Evolutionary conservation across 495 filamentous ascomycete species (phyloP).

Genomic region (Thermothielavioides terrestris): DNA sequence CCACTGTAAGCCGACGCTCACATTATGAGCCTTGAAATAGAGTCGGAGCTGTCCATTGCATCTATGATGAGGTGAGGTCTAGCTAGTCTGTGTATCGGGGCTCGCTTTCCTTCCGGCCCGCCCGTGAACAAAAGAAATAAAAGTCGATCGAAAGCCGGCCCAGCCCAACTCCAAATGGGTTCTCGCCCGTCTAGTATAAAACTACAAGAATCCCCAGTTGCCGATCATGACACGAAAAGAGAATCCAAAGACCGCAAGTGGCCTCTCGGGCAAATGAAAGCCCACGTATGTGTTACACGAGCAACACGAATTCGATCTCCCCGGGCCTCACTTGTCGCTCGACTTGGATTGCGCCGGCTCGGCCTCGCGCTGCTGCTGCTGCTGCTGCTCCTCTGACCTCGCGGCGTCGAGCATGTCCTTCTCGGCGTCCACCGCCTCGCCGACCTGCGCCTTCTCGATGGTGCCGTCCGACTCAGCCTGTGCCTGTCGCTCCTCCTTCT

Average conservation of each 20-base stretch:
- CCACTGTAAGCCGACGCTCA: no score
- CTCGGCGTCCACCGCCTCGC: constrained; percentile 39
- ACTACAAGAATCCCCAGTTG: constrained; percentile 10
- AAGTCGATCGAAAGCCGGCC: neutral
- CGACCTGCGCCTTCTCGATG: constrained; percentile 33
- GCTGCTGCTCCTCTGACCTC: constrained; percentile 10
- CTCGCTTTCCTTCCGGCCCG: neutral
- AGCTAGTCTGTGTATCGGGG: no score
- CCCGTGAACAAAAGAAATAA: constrained; percentile 1
- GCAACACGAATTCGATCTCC: neutral
- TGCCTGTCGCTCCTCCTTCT: constrained; percentile 42
- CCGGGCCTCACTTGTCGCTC: constrained; percentile 9
- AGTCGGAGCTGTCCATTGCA: constrained; percentile 6
- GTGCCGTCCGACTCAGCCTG: constrained; percentile 29
- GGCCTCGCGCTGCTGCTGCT: no score
- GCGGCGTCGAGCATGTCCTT: constrained; percentile 24
- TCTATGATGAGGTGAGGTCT: constrained; percentile 14
- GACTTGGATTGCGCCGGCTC: constrained; percentile 3
- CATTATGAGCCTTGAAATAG: neutral
- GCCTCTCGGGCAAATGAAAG: neutral
- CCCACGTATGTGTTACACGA: neutral
- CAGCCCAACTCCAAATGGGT: constrained; percentile 5
- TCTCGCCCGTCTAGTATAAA: neutral
- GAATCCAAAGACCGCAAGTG: constrained; percentile 1
- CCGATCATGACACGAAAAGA: constrained; percentile 6